Evolutionary conservation across 257 asterid species (phyloP).

Genomic region (Solanum virginianum): DNA sequence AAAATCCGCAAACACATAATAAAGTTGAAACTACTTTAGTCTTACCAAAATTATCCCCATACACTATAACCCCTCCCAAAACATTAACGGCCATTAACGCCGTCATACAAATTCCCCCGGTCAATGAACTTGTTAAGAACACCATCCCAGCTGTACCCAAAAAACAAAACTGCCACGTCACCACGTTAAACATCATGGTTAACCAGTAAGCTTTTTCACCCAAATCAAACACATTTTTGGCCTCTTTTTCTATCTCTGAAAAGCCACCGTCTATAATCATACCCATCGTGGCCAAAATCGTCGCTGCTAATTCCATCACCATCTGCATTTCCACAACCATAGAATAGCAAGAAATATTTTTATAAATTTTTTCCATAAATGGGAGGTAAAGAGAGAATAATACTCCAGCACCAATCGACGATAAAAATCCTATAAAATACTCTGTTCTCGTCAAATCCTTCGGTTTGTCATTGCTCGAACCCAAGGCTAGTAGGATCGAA

Average conservation of each 20-base stretch:
- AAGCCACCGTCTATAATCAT: slow-evolving; percentile 33
- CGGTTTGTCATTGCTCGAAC: slow-evolving; percentile 32
- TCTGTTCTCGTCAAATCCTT: slow-evolving; percentile 11
- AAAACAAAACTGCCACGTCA: slow-evolving; percentile 62
- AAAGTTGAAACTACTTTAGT: slow-evolving; percentile 41
- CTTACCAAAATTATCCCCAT: slow-evolving; percentile 44
- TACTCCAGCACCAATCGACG: slow-evolving; percentile 48
- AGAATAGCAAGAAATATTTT: slow-evolving; percentile 36
- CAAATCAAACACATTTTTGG: slow-evolving; percentile 22
- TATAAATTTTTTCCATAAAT: slow-evolving; percentile 48
- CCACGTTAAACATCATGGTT: slow-evolving; percentile 17
- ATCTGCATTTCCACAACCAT: slow-evolving; percentile 84
- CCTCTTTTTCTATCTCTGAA: slow-evolving; percentile 26
- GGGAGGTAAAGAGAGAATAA: slow-evolving; percentile 58
- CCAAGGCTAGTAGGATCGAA: slow-evolving; percentile 35
- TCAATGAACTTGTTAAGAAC: slow-evolving; percentile 61
- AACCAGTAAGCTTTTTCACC: slow-evolving; percentile 43
- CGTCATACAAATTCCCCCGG: slow-evolving; percentile 70
- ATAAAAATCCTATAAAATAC: slow-evolving; percentile 41
- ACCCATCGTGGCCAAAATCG: slow-evolving; percentile 40
- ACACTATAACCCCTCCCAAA: slow-evolving; percentile 44
- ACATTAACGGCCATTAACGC: slow-evolving; percentile 53
- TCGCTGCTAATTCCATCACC: slow-evolving; percentile 46
- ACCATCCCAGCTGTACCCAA: slow-evolving; percentile 81
- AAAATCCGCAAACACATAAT: slow-evolving; percentile 65